Evolutionary conservation across 176 grass and related monocot genomes (phyloP), one percentile per base, ranked within the genome.

Genomic region (Leersia perrieri): DNA sequence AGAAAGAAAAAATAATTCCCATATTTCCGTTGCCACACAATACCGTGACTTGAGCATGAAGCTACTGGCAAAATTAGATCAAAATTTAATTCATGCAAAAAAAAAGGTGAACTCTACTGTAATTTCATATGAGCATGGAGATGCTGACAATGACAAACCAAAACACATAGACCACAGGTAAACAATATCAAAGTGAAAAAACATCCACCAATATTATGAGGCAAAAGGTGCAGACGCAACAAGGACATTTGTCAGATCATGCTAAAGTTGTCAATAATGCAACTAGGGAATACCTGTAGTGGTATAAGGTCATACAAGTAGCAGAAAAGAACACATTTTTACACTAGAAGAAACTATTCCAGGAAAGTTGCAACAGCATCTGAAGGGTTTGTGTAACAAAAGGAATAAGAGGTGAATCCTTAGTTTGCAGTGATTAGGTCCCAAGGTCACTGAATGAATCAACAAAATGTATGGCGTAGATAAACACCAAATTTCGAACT

Each of bases 231-330:
- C 14, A 66, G 44, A 44, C 72, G 27, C 4, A 88, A 88, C 44
- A 73, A 47, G 32, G 34, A 63, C 65, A 67, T 79, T 55, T 55
- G 9, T 51, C 53, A 73, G 76, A 78, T 68, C 86, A 83, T 16
- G 58, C 33, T 60, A 60, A 88, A 83, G 80, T 64, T 78, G 41
- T 28, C 80, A 78, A 88, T 78, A 83, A 83, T 73, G 45, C 80
- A 66, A 61, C 26, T 67, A 88, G 73, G 66, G 77, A 73, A 83
- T 33, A 76, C 22, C 67, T 66, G 27, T 35, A 66, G 65, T 9
- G 18, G 36, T 12, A 79, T 20, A 66, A 34, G 60, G 34, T 72
- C 14, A 41, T 33, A 66, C 22, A 1, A 78, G 73, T 34, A 51
- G 5, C 57, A 78, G 73, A 66, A 77, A 83, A 77, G 73, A 44